These are phyloP conservation scores for Fusarium illudens DNA, from an alignment of 2,329 filamentous ascomycete genomes.

Conservation along the genomic window DNA sequence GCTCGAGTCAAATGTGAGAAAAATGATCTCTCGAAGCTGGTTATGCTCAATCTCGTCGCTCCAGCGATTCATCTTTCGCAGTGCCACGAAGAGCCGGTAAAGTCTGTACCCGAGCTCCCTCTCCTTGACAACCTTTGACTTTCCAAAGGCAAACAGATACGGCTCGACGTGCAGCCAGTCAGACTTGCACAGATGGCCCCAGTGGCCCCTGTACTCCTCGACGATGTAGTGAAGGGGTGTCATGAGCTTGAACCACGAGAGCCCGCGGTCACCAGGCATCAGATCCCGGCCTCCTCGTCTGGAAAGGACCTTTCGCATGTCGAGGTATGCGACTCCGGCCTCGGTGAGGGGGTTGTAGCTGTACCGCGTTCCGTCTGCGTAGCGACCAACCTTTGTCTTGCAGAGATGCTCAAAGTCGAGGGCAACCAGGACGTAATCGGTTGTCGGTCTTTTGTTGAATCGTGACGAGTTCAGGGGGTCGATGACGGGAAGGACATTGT, in stretches of 20 bases:
- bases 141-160: constrained; percentile 27
- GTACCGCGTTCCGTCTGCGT: neutral
- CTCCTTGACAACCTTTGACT: constrained; percentile 14
- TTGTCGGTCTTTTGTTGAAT: neutral
- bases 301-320: constrained; percentile 19
- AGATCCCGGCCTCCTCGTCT: neutral
- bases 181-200: constrained; percentile 7
- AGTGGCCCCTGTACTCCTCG: constrained; percentile 16
- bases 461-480: neutral
- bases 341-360: constrained; percentile 15
- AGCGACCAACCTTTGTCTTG: neutral
- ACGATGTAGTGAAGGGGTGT: constrained; percentile 17
- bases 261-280: constrained; percentile 21
- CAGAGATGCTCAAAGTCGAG: constrained; percentile 19
- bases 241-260: constrained; percentile 31
- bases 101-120: neutral
- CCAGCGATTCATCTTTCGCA: constrained; percentile 16
- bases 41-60: constrained; percentile 1
- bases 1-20: constrained; percentile 14
- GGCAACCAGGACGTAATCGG: constrained; percentile 17
- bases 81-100: neutral
- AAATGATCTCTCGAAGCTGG: constrained; percentile 10
- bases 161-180: constrained; percentile 5
- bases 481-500: neutral
- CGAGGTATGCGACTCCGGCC: constrained; percentile 13